Evolutionary conservation across 2,329 filamentous ascomycete genomes (phyloP).

Genomic region (Fusarium tupiense): DNA sequence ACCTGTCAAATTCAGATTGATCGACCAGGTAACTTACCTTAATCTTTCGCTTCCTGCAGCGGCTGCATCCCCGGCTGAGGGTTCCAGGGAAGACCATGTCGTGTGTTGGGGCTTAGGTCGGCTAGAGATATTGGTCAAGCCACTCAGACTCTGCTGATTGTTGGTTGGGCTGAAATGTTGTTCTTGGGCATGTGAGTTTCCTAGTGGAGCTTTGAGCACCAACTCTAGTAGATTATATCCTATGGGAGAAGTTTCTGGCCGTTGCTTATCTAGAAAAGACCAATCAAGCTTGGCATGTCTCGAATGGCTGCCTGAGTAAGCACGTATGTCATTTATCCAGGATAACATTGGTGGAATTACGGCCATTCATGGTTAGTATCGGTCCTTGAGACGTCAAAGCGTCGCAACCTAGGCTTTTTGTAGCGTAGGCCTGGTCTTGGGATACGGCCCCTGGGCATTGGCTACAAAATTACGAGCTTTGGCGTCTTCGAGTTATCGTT

Average conservation of each 20-base stretch:
- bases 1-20: not conserved
- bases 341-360: constrained; percentile 12
- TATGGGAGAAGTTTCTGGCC: constrained; percentile 10
- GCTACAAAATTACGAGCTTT: not conserved
- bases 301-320: constrained; percentile 1
- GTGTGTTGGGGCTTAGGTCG: not conserved
- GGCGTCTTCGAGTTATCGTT: not conserved
- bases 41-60: constrained; percentile 29
- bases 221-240: not conserved
- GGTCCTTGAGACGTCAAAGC: not conserved
- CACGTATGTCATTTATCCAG: not conserved
- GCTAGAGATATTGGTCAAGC: not conserved
- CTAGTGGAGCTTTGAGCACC: constrained; percentile 2
- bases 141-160: not conserved
- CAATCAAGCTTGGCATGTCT: constrained; percentile 4
- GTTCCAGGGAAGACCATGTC: constrained; percentile 28
- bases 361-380: not conserved
- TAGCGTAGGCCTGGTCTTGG: not conserved
- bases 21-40: constrained; percentile 12
- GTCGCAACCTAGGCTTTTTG: constrained; percentile 17
- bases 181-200: not conserved
- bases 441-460: not conserved
- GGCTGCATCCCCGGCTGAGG: constrained; percentile 24
- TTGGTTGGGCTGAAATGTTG: not conserved
- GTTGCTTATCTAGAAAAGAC: not conserved